These are phyloP conservation scores for Mimosa pudica DNA, from an alignment of 306 rosid species.

Conservation along the genomic window DNA sequence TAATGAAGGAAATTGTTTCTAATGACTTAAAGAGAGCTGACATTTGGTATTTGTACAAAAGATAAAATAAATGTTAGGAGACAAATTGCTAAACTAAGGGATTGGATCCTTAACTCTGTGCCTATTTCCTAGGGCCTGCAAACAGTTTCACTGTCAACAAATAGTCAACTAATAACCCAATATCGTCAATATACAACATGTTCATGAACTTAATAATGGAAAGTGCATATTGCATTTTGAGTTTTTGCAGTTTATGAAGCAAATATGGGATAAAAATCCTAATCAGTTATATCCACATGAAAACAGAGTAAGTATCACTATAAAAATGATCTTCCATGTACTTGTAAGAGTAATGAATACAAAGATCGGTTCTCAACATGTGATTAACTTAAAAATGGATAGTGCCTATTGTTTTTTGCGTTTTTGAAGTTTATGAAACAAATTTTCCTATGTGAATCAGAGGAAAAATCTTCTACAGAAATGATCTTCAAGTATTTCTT, in stretches of 20 bases:
- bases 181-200: background rate
- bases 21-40: background rate
- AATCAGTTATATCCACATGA: background rate
- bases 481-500: background rate
- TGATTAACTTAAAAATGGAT: slow-evolving; percentile 5
- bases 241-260: background rate
- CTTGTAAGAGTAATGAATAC: too few relatives aligned
- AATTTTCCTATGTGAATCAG: background rate
- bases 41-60: background rate
- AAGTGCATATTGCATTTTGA: background rate
- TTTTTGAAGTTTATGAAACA: background rate
- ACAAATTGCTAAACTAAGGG: background rate
- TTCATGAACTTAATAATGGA: slow-evolving; percentile 2
- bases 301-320: background rate
- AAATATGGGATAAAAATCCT: background rate
- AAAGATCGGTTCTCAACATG: background rate
- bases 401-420: background rate
- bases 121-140: background rate
- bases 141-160: background rate
- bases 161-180: background rate
- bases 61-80: background rate
- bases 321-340: too few relatives aligned
- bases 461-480: background rate
- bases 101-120: background rate
- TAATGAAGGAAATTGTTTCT: background rate